These are phyloP conservation scores for Phytopythium cucurbitacearum DNA, from an alignment of 352 stramenopile species.

Conservation along the genomic window DNA sequence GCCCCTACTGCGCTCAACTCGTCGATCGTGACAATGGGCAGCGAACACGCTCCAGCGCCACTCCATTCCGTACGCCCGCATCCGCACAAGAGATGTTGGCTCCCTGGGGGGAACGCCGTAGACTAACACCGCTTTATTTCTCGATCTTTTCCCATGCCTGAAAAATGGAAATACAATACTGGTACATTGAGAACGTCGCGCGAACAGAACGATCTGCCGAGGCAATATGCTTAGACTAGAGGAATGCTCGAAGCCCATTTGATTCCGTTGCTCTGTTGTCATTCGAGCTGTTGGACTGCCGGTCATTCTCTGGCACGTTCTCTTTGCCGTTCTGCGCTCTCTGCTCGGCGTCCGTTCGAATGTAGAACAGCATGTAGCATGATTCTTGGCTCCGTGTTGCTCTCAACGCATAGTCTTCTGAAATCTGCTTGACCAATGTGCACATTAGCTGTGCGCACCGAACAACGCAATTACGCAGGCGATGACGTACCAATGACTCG, in stretches of 20 bases:
- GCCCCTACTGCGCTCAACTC: too few species aligned
- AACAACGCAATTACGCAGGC: not conserved
- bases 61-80: too few species aligned
- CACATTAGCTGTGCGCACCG: not conserved
- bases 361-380: slow-evolving; percentile 89
- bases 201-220: not conserved
- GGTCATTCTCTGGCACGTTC: slow-evolving; percentile 37
- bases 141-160: too few species aligned
- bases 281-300: slow-evolving; percentile 17
- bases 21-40: too few species aligned
- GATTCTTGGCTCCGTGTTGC: slow-evolving; percentile 77
- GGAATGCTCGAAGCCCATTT: slow-evolving; percentile 24
- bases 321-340: slow-evolving; percentile 47
- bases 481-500: slow-evolving; percentile 54
- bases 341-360: slow-evolving; percentile 29
- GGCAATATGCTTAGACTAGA: slow-evolving; percentile 10
- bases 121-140: too few species aligned
- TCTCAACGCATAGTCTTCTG: slow-evolving; percentile 68
- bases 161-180: slow-evolving; percentile 4
- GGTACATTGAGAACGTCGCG: not conserved
- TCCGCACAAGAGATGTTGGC: too few species aligned
- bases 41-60: too few species aligned
- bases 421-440: slow-evolving; percentile 36
- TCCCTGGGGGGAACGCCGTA: too few species aligned
- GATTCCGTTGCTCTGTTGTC: slow-evolving; percentile 13